Percentiles rank a stretch among this genome's conserved stretches.
Evolutionary conservation across 768 basidiomycete species (phyloP).

Genomic region (Austroboletus eburneus): DNA sequence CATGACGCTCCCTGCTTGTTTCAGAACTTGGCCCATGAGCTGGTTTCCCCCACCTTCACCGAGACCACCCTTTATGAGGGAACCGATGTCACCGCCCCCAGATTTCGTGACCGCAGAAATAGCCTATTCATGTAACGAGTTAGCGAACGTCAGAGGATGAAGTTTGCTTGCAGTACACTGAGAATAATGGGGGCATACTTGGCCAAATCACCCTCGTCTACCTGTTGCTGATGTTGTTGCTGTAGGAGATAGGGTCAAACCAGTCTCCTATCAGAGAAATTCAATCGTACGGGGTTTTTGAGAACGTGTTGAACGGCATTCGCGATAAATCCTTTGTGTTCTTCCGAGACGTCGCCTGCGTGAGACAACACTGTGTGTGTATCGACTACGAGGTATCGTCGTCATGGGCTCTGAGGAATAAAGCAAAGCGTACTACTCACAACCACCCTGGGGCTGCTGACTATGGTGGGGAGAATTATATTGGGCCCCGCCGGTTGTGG

Average conservation of each 20-base stretch:
- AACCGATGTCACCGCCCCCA: slow-evolving; percentile 31
- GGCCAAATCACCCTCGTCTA: slow-evolving; percentile 10
- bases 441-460: slow-evolving; percentile 21
- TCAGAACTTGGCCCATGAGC: slow-evolving; percentile 84
- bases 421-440: slow-evolving; percentile 13
- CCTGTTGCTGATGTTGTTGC: slow-evolving; percentile 14
- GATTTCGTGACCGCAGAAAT: slow-evolving; percentile 13
- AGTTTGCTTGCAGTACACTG: slow-evolving; percentile 5
- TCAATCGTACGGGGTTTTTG: slow-evolving; percentile 11
- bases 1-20: slow-evolving; percentile 72
- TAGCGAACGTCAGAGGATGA: slow-evolving; percentile 1
- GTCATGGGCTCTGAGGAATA: slow-evolving; percentile 7
- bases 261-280: not conserved
- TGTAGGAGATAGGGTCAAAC: slow-evolving; percentile 5
- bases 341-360: slow-evolving; percentile 34
- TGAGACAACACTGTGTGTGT: slow-evolving; percentile 54
- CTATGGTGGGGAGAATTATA: slow-evolving; percentile 55
- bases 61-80: slow-evolving; percentile 31
- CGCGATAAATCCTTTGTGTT: slow-evolving; percentile 3
- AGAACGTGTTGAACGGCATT: slow-evolving; percentile 22
- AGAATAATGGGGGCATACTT: slow-evolving; percentile 20
- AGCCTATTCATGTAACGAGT: slow-evolving; percentile 15
- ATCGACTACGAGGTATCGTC: slow-evolving; percentile 46
- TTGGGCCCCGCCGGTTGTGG: slow-evolving; percentile 62
- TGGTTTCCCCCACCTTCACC: slow-evolving; percentile 50